Base-by-base conservation (phyloP, 1,284 basidiomycete species). In the Cryptococcus amylolentus region DNA sequence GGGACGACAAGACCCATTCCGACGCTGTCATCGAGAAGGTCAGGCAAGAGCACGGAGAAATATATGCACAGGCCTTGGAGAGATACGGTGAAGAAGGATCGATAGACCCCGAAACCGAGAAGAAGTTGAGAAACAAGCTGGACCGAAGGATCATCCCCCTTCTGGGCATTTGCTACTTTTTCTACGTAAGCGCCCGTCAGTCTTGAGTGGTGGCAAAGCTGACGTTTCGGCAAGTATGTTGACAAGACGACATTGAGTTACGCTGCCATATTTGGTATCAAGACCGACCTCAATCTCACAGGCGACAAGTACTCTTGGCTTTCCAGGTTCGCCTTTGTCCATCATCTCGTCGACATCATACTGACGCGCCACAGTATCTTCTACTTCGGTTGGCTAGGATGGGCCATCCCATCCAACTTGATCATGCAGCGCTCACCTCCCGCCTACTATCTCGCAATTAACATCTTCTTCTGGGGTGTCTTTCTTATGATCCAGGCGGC, bases 331-430 rank as follows among this genome's bases (percentile, higher is more conserved):
- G 57, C 48, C n/a, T n/a, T 31, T 6, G 18, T 49, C 52, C 1
- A 44, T 35, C 56, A 61, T 42, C 48, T 31, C 31, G 10, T 20
- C 12, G 14, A 18, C 37, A 20, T 20, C 8, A 35, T 54, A 26
- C 40, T 26, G 40, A 44, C 42, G 26, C 31, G 31, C 31, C 31
- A 35, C 31, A 71, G 70, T 61, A 64, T 79, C 44, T 80, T 80
- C 68, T 80, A 81, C 68, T 80, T 80, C 50, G 80, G 80, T 23
- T 80, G 79, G 80, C 58, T 81, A 5, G 73, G 65, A 2, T 81
- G 80, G 80, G 80, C 80, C 0, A 72, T 81, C 46, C 81, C 81
- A 0, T 78, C 79, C 10, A 81, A 81, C 63, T 51, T 81, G 37
- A 62, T 81, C 49, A 79, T 81, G 77, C 80, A 81, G 56, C 73